These are phyloP conservation scores for Plasmopara viticola DNA, from an alignment of 352 stramenopile species.

Conservation along the genomic window DNA sequence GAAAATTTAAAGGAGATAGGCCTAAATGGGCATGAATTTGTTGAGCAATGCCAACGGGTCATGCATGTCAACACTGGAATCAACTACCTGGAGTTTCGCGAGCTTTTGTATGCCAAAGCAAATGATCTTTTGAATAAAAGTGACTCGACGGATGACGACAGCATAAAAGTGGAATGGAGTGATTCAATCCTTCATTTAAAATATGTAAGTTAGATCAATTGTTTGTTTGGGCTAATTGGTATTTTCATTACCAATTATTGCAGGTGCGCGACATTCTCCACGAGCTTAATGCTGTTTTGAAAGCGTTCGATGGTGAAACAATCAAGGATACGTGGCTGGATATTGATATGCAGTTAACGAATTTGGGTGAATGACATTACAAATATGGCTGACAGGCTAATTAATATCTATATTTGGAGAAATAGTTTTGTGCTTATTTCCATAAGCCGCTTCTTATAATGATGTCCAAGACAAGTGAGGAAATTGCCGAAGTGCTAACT, in stretches of 20 bases:
- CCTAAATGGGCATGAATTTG: constrained; percentile 45
- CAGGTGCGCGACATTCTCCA: constrained; percentile 28
- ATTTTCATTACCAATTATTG: background rate
- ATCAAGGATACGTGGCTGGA: constrained; percentile 18
- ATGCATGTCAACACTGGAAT: constrained; percentile 78
- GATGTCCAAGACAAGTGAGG: constrained; percentile 36
- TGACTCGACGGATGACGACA: background rate
- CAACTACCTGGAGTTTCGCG: constrained; percentile 61
- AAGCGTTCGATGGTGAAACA: constrained; percentile 10
- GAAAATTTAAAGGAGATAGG: constrained; percentile 58
- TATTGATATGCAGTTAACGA: constrained; percentile 22
- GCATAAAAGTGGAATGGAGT: background rate
- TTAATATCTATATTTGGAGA: constrained; percentile 19
- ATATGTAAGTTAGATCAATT: constrained; percentile 16
- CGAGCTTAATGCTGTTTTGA: constrained; percentile 24
- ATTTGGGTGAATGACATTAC: constrained; percentile 2
- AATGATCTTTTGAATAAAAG: constrained; percentile 24
- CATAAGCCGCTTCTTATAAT: constrained; percentile 6
- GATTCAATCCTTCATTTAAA: constrained; percentile 22
- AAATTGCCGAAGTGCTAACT: constrained; percentile 42
- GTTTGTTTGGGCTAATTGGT: background rate
- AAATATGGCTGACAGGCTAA: background rate
- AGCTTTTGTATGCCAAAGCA: constrained; percentile 46
- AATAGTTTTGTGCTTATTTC: background rate
- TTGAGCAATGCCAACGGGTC: constrained; percentile 62